Conservation (phyloP, 768 basidiomycete genomes). For the Boletales sp. region DNA sequence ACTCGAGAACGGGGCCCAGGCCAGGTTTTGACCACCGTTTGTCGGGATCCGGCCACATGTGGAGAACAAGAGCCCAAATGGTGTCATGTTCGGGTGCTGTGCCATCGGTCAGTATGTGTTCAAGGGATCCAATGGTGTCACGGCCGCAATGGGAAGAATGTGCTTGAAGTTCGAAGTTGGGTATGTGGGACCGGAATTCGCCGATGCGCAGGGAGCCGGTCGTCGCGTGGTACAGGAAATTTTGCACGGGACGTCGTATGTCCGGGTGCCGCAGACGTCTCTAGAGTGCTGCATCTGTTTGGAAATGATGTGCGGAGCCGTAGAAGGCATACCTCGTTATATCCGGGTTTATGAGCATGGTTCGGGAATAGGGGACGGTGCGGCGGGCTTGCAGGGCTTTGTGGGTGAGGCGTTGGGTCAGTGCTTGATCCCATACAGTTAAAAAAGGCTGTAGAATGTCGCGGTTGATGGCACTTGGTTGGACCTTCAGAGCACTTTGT, state of each 20-base stretch:
- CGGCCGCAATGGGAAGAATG: slow-evolving; percentile 13
- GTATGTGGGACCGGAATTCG: slow-evolving; percentile 23
- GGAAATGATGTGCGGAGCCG: neutral
- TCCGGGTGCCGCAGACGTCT: slow-evolving; percentile 1
- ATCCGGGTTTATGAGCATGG: slow-evolving; percentile 4
- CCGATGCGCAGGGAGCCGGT: slow-evolving; percentile 26
- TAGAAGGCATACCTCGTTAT: neutral
- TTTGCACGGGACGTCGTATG: neutral
- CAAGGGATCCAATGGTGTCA: slow-evolving; percentile 20
- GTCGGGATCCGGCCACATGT: too few species aligned
- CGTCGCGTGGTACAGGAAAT: slow-evolving; percentile 16
- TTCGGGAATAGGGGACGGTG: neutral
- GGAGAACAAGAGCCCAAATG: too few species aligned
- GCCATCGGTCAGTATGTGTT: slow-evolving; percentile 12
- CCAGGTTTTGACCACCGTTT: too few species aligned
- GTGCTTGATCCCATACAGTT: slow-evolving; percentile 10
- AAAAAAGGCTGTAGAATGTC: neutral
- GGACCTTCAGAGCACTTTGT: slow-evolving; percentile 3
- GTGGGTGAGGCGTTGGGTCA: slow-evolving; percentile 19
- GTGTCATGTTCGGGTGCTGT: too few species aligned
- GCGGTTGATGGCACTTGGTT: neutral
- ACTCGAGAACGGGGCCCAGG: too few species aligned
- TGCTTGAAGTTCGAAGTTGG: slow-evolving; percentile 4
- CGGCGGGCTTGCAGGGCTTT: neutral
- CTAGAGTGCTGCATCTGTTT: slow-evolving; percentile 15